phyloP scores from a whole-genome alignment of 2,329 filamentous ascomycete genomes.

The Botryotinia calthae region DNA sequence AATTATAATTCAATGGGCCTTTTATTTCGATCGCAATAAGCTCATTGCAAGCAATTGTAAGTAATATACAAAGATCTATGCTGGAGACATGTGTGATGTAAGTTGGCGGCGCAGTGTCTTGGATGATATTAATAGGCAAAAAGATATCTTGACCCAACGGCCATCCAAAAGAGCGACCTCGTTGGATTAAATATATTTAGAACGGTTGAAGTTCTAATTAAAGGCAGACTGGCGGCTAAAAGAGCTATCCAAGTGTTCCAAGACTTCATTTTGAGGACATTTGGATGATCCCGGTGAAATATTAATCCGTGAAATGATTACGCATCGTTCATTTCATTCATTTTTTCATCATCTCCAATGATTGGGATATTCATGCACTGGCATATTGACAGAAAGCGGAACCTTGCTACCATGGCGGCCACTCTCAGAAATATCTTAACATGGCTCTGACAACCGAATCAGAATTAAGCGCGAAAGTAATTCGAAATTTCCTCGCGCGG shows the following conservation, averaged over 20 bases:
- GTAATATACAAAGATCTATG: not conserved
- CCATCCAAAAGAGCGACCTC: not conserved
- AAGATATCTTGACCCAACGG: no score
- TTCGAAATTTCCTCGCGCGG: not conserved
- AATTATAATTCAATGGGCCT: not conserved
- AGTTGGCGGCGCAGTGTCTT: slow-evolving; percentile 1
- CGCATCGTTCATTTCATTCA: not conserved
- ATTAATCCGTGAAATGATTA: not conserved
- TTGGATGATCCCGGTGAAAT: not conserved
- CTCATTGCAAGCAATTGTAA: slow-evolving; percentile 4
- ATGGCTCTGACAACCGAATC: not conserved
- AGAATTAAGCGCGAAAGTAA: not conserved
- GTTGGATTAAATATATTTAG: not conserved
- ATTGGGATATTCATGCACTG: not conserved
- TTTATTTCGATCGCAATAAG: not conserved
- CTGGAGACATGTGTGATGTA: not conserved
- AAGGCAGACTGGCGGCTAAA: not conserved
- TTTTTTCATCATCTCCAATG: not conserved
- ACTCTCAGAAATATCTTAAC: not conserved
- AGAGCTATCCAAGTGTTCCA: not conserved
- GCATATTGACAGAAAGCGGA: not conserved
- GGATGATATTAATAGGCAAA: not conserved
- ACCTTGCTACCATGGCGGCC: not conserved
- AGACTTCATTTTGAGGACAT: not conserved
- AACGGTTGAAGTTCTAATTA: not conserved